Conservation (phyloP, 352 stramenopile species). For the Phytophthora crassamura region DNA sequence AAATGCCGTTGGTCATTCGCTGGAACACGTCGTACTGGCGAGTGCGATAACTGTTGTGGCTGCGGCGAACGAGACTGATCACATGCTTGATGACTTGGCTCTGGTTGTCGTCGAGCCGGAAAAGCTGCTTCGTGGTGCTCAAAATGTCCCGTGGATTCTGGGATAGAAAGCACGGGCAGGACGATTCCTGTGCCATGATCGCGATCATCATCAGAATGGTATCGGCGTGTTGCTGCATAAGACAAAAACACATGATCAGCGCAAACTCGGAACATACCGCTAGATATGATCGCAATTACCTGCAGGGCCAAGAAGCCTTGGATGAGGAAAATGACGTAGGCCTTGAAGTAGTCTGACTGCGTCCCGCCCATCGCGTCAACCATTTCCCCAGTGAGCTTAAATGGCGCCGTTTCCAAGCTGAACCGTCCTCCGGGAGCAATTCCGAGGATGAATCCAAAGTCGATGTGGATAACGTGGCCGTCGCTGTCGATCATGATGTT, state of each 20-base stretch:
- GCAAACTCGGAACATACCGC: constrained; percentile 6
- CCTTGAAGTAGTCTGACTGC: constrained; percentile 93
- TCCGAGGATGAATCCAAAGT: constrained; percentile 99
- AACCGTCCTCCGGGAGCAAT: constrained; percentile 95
- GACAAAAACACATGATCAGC: constrained; percentile 24
- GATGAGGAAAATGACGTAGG: constrained; percentile 98
- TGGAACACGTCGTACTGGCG: constrained; percentile 93
- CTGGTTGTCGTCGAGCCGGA: constrained; percentile 84
- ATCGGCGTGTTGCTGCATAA: constrained; percentile 84
- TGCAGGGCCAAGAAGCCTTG: constrained; percentile 97
- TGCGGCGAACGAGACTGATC: constrained; percentile 88
- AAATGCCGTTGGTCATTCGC: constrained; percentile 92
- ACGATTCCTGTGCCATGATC: constrained; percentile 96
- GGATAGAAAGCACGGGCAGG: constrained; percentile 95
- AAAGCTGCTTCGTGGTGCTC: constrained; percentile 77
- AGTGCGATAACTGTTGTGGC: constrained; percentile 92
- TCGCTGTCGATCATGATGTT: constrained; percentile 99
- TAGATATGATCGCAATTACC: constrained; percentile 38
- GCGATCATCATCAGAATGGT: constrained; percentile 97
- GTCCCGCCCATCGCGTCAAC: constrained; percentile 96
- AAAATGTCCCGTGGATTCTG: constrained; percentile 81
- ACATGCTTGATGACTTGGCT: constrained; percentile 91
- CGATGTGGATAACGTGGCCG: constrained; percentile 98
- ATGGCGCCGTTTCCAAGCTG: constrained; percentile 97
- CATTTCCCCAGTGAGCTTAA: constrained; percentile 99